Conservation (phyloP, 1,139 yeast genomes). For the Diutina sp. region DNA sequence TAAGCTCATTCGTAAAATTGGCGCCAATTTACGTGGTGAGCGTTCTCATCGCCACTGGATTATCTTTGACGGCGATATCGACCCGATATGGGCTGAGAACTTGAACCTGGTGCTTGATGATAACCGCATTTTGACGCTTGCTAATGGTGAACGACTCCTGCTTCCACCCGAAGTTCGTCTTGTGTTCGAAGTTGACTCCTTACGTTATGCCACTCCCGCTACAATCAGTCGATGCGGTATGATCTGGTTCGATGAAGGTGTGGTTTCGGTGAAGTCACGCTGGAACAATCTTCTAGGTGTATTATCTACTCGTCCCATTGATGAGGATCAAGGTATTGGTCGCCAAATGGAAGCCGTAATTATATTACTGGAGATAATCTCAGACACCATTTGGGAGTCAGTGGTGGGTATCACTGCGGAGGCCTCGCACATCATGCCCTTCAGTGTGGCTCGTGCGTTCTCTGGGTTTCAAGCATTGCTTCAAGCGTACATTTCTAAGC, state of each 20-base stretch:
- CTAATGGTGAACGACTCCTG: constrained; percentile 76
- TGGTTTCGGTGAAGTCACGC: constrained; percentile 6
- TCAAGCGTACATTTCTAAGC: neutral
- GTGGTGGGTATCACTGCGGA: neutral
- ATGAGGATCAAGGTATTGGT: neutral
- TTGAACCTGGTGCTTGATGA: constrained; percentile 88
- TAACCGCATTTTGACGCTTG: constrained; percentile 66
- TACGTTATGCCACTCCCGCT: constrained; percentile 71
- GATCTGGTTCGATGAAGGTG: constrained; percentile 50
- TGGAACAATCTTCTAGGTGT: constrained; percentile 6
- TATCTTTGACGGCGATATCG: constrained; percentile 86
- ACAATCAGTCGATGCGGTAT: constrained; percentile 91
- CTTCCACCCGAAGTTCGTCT: constrained; percentile 54
- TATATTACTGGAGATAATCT: neutral
- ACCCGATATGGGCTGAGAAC: constrained; percentile 91
- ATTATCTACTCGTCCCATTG: neutral
- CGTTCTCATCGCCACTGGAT: constrained; percentile 53
- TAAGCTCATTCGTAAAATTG: constrained; percentile 45
- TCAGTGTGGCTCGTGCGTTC: neutral
- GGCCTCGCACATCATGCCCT: neutral
- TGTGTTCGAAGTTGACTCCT: constrained; percentile 63
- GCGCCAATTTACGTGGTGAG: constrained; percentile 50
- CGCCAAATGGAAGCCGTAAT: neutral
- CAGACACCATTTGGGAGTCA: neutral
- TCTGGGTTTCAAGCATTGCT: neutral